Base-by-base conservation (phyloP, 345 rosid species). In the Eucalyptus pauciflora region DNA sequence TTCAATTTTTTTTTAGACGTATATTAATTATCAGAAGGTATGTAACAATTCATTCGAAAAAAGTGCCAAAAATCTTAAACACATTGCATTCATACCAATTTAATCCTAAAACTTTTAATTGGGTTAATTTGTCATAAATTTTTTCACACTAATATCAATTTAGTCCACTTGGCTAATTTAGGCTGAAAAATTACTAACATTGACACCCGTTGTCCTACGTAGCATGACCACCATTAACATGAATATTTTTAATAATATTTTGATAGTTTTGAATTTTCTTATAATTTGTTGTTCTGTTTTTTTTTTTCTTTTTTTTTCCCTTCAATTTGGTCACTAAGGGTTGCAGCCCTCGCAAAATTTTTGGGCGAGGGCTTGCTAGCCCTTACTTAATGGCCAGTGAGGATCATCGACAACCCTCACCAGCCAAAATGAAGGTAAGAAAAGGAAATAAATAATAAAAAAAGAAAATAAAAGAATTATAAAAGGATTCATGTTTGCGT, bases 121-220 rank as follows among this genome's bases (percentile, higher is more conserved):
- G 2, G 12, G 60, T 54, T 24, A 56, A 56, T 56, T 56, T 24
- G 27, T 20, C 27, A 22, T 2, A 56, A 20, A 22, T 20, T 56
- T 8, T 20, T 56, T 56, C 62, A 56, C 62, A 56, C 27, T 56
- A 4, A 24, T 56, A 56, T 24, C 6, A 56, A 56, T 56, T 56
- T 22, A 22, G 62, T 56, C 8, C 0, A 56, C 29, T 0, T 24
- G 3, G 13, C 29, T 6, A 56, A 24, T 56, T 56, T 56, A 56
- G 12, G 29, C 0, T 24, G 4, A 25, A 25, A 56, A 56, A 22
- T 56, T 9, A 25, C 3, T 10, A 1, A 56, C 1, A 3, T 56
- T 0, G 0, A 7, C 2, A 56, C 6, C 4, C 0, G 0, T 0
- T 24, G 1, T 56, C 13, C 1, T 56, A 2, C 1, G 0, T 4